Percentiles rank a stretch among this genome's conserved stretches.
Conservation (phyloP, 768 basidiomycete genomes). For the Chiua virens region DNA sequence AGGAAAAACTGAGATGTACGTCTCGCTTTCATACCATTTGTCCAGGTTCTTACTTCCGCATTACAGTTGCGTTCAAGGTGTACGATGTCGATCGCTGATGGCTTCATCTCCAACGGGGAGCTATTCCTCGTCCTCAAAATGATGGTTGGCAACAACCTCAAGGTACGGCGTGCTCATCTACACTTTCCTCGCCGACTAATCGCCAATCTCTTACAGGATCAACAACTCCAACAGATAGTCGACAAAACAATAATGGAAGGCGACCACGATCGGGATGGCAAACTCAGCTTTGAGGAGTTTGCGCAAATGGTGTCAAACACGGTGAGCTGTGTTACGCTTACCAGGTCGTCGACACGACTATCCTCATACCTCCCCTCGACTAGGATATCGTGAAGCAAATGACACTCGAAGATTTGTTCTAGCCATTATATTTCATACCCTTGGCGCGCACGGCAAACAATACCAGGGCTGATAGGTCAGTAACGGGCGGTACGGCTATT, state of each 20-base stretch:
- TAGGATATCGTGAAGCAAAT: conserved; percentile 99
- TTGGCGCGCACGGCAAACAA: conserved; percentile 7
- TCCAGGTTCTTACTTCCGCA: neutral
- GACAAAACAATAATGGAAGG: conserved; percentile 99
- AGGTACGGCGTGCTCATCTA: conserved; percentile 48
- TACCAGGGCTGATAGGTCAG: conserved; percentile 19
- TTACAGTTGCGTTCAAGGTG: conserved; percentile 97
- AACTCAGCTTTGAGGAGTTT: conserved; percentile 96
- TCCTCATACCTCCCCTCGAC: conserved; percentile 7
- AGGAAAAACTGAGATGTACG: conserved; percentile 95
- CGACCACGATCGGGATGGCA: conserved; percentile 96
- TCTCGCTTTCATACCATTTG: conserved; percentile 14
- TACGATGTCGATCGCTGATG: conserved; percentile 98
- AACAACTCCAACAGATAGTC: conserved; percentile 98
- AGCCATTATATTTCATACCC: conserved; percentile 23
- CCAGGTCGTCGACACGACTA: neutral
- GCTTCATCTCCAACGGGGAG: conserved; percentile 97
- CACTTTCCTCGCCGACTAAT: neutral
- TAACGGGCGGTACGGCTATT: conserved; percentile 12
- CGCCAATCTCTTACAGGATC: conserved; percentile 57
- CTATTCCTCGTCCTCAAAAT: conserved; percentile 98
- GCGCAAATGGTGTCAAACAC: conserved; percentile 96
- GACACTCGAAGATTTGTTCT: conserved; percentile 95
- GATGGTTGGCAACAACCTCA: conserved; percentile 99
- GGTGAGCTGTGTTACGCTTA: conserved; percentile 41